Percentiles rank a stretch among this genome's conserved stretches.
Evolutionary conservation across 306 rosid genomes (phyloP).

Genomic region (Lathyrus sativus): DNA sequence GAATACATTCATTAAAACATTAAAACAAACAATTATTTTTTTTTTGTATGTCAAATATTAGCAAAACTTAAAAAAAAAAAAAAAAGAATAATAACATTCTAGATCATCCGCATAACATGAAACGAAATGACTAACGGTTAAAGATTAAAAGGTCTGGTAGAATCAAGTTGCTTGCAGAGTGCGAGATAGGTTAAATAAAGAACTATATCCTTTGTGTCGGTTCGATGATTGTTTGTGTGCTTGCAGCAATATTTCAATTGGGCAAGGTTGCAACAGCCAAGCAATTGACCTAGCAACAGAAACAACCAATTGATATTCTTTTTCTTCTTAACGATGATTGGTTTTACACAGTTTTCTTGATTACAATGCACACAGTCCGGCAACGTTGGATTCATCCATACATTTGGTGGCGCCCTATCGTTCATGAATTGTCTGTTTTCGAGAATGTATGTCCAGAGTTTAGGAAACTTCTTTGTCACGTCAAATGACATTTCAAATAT

Average conservation of each 20-base stretch:
- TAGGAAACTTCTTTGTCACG: not conserved
- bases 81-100: too few species aligned
- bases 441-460: not conserved
- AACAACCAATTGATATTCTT: constrained; percentile 64
- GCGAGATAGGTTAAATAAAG: constrained; percentile 49
- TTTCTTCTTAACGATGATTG: constrained; percentile 37
- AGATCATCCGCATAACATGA: too few species aligned
- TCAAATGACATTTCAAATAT: constrained; percentile 27
- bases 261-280: constrained; percentile 53
- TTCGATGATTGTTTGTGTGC: constrained; percentile 52
- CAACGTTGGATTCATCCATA: constrained; percentile 47
- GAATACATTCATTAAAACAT: too few species aligned
- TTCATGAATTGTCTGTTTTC: not conserved
- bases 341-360: constrained; percentile 43
- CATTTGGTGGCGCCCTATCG: constrained; percentile 52
- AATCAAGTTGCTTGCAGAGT: constrained; percentile 54
- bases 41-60: too few species aligned
- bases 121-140: too few species aligned
- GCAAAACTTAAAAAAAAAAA: too few species aligned
- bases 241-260: constrained; percentile 62
- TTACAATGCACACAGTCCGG: constrained; percentile 45
- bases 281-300: constrained; percentile 52
- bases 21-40: too few species aligned
- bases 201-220: constrained; percentile 64
- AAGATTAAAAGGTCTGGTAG: constrained; percentile 18